phyloP scores from a whole-genome alignment of 2,329 filamentous ascomycete genomes.

The Stenocarpella maydis region DNA sequence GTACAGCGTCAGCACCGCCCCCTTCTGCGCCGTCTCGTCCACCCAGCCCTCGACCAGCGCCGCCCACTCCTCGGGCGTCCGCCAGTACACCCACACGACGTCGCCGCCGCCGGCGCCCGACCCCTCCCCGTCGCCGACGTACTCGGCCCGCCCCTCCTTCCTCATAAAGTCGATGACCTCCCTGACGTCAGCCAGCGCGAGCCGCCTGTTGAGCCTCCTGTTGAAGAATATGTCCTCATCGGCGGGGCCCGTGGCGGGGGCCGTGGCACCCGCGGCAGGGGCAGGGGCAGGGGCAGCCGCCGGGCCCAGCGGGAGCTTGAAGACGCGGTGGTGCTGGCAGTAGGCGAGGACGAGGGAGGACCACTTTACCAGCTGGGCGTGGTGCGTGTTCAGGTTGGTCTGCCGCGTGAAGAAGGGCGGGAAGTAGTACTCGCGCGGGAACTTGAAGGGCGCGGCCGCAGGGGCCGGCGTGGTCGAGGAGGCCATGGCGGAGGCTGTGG shows the following conservation, averaged over 20 bases:
- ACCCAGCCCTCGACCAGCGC: slow-evolving; percentile 79
- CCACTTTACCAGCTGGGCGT: slow-evolving; percentile 86
- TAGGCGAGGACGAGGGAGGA: slow-evolving; percentile 84
- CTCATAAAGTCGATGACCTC: slow-evolving; percentile 68
- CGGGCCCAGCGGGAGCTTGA: slow-evolving; percentile 68
- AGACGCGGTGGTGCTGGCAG: slow-evolving; percentile 80
- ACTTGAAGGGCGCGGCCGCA: slow-evolving; percentile 53
- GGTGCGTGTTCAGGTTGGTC: slow-evolving; percentile 75
- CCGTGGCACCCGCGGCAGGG: slow-evolving; percentile 56
- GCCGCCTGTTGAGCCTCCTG: slow-evolving; percentile 58
- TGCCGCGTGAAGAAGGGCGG: slow-evolving; percentile 88
- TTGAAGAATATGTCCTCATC: slow-evolving; percentile 65
- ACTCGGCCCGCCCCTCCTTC: slow-evolving; percentile 71
- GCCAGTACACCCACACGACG: slow-evolving; percentile 83
- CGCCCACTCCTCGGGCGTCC: slow-evolving; percentile 90
- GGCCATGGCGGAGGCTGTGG: not conserved
- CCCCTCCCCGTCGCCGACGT: slow-evolving; percentile 54
- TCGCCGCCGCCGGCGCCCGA: slow-evolving; percentile 51
- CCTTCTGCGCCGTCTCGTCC: slow-evolving; percentile 88
- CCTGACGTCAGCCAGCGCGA: slow-evolving; percentile 59
- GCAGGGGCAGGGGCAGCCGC: slow-evolving; percentile 49
- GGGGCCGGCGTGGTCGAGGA: not conserved
- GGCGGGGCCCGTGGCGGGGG: slow-evolving; percentile 51
- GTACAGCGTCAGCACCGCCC: slow-evolving; percentile 88
- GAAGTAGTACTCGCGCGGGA: slow-evolving; percentile 75